Conservation (phyloP, 1,284 basidiomycete species). For the Ustilago nuda region DNA sequence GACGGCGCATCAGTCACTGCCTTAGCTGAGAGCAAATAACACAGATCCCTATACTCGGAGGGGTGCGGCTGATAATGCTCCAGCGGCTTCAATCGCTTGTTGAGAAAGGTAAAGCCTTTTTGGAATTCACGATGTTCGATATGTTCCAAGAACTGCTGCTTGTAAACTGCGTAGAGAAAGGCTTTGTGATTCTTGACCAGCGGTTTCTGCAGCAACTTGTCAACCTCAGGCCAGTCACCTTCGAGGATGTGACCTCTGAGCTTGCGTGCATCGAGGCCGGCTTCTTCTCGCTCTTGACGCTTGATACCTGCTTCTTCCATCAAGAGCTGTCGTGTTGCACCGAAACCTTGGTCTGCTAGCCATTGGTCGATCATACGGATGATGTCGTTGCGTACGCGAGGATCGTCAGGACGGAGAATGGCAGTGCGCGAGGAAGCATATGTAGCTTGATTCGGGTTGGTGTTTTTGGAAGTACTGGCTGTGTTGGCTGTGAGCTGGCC, state of each 20-base stretch:
- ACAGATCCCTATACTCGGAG: conserved; percentile 72
- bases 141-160: conserved; percentile 71
- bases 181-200: conserved; percentile 71
- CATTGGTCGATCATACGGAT: conserved; percentile 70
- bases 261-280: conserved; percentile 68
- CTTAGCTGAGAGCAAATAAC: conserved; percentile 70
- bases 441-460: conserved; percentile 43
- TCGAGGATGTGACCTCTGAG: conserved; percentile 71
- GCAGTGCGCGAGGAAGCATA: conserved; percentile 53
- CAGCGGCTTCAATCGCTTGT: conserved; percentile 72
- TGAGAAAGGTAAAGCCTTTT: conserved; percentile 72
- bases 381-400: conserved; percentile 60
- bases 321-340: conserved; percentile 69
- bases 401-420: conserved; percentile 59
- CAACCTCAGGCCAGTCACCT: conserved; percentile 71
- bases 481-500: conserved; percentile 35
- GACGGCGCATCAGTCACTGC: conserved; percentile 72
- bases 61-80: conserved; percentile 73
- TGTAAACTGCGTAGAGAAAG: conserved; percentile 70
- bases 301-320: conserved; percentile 70
- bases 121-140: conserved; percentile 71
- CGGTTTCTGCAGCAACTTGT: conserved; percentile 69
- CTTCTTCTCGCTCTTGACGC: conserved; percentile 64
- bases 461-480: conserved; percentile 17
- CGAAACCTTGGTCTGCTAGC: conserved; percentile 70